Base-by-base conservation (phyloP, 2,329 filamentous ascomycete species). In the Alternaria conjuncta region DNA sequence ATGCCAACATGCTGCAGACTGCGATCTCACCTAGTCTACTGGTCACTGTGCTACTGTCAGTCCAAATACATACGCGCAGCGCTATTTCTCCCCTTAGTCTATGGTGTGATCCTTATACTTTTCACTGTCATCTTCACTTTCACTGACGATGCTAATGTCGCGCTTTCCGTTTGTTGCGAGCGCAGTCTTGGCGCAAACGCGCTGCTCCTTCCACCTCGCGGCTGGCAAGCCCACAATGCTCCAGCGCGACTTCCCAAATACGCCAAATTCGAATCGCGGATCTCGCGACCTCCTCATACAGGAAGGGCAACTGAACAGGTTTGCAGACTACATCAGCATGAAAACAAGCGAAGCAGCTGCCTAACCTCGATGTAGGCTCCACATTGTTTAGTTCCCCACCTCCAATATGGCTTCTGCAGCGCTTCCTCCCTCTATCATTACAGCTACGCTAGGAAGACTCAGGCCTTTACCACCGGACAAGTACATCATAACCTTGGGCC, bases 401-500 rank as follows among this genome's bases (percentile, higher is more conserved):
- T 5, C 10, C 43, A 28, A 20, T 45, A 69, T 69, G 65, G 25
- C 65, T 45, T 50, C 15, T 11, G 12, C 6, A 46, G 32, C 26
- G 55, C 36, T 25, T 21, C 49, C 61, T 21, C 23, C 46, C 3
- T 18, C 49, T 21, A 32, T 59, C 28, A 50, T 67, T 6, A 49
- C 66, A 13, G 49, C 44, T n/a, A 63, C 57, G 6, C 66, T 75
- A 5, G 28, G 47, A 32, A 60, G 26, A 6, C 67, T 75, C 6
- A 63, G 73, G 18, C 60, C 58, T 3, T 66, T 71, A 21, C 43
- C 47, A n/a, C 26, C 59, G 6, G 69, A 77, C 20, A 21, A 71
- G 12, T 78, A 79, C 32, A 67, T 75, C 28, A 57, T 74, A 46
- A 73, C 72, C 1, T 72, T 76, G 43, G 71, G 76, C 9, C 69